These are phyloP conservation scores for Porphyra umbilicalis DNA, from an alignment of 31 red algal species.

Conservation along the genomic window DNA sequence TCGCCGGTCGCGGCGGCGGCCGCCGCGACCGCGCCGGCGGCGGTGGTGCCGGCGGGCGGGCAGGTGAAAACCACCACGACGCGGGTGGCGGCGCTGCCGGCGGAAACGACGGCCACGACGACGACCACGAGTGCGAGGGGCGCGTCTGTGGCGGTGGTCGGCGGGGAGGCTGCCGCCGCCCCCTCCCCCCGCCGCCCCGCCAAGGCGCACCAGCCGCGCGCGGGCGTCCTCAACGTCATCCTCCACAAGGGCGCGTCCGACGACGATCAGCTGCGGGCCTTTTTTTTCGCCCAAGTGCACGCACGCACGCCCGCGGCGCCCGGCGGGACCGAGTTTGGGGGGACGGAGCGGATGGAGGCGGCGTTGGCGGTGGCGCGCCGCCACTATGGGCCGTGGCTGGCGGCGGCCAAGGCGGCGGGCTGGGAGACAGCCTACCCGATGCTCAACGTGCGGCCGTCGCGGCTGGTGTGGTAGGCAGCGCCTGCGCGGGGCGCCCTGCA, in stretches of 20 bases:
- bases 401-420: neutral
- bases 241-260: neutral
- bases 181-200: too few species aligned
- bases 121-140: neutral
- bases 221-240: neutral
- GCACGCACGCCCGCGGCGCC: neutral
- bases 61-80: neutral
- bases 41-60: neutral
- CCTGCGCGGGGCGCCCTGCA: neutral
- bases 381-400: neutral
- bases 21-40: neutral
- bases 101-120: neutral
- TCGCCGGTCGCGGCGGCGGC: neutral
- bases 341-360: neutral
- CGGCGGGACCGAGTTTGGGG: neutral
- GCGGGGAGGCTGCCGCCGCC: too few species aligned
- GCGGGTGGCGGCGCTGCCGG: neutral
- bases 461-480: neutral
- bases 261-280: slow-evolving; percentile 5
- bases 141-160: neutral
- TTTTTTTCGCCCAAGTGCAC: neutral
- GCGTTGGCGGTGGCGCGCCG: neutral
- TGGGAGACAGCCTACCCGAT: neutral
- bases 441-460: neutral
- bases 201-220: too few species aligned